Evolutionary conservation across 2,329 filamentous ascomycete species (phyloP), one percentile per base, ranked within the genome.

Genomic region (Neurospora crassa): DNA sequence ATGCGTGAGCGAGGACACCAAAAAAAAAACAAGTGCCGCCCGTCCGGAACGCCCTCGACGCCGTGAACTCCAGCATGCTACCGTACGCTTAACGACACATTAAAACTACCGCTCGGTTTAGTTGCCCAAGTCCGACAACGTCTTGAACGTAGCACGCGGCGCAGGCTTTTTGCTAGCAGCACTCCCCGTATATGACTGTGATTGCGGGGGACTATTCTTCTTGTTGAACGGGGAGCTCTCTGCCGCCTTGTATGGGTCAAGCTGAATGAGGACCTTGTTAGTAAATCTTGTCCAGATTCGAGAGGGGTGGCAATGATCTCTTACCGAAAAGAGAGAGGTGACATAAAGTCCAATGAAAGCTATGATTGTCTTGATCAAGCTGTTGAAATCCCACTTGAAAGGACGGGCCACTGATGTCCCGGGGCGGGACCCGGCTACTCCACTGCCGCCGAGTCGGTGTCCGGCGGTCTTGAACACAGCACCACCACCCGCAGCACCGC

Each of bases 161-260:
- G 79, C 78, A 10, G 76, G 78, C 67, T 74, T 78, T 72, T 76
- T 70, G 2, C 74, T 72, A 47, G 68, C 70, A 3, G 42, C 71
- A 12, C 73, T 67, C 12, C 24, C 71, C 16, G 67, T 18, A 34
- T 40, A 69, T 34, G 68, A 41, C 70, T 71, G 69, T 43, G 20
- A 74, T 68, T 59, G 72, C 20, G 75, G 74, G 43, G 72, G 77
- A 12, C 82, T 80, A 14, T 80, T 84, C 69, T 85, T 82, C 18
- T 86, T 76, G 73, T 90, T 90, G 80, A 88, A 91, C 18, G 80
- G 80, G 24, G 88, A 90, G 67, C 82, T 83, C 79, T 89, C 85
- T 2, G 88, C 89, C 3, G 88, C 83, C 76, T 86, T 87, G 79
- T 89, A 89, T 0, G 87, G 85, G 76, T 91, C 89, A 70, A 90